Conservation (phyloP, 495 filamentous ascomycete genomes). For the Hypoxylon fragiforme region DNA sequence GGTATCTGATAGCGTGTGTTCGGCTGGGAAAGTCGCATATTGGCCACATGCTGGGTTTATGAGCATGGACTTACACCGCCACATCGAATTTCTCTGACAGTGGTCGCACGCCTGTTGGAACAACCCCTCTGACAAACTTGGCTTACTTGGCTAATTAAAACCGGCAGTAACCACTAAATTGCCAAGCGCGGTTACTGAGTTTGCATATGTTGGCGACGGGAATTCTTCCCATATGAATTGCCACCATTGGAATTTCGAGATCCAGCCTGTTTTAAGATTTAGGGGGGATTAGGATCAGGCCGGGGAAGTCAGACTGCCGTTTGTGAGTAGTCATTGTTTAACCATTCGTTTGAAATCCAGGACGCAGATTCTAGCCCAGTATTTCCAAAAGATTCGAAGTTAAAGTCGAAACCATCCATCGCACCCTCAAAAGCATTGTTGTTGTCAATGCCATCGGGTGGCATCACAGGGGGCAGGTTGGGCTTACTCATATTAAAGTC, state of each 20-base stretch:
- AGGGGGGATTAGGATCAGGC: neutral
- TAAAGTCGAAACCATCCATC: conserved; percentile 41
- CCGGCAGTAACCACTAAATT: conserved; percentile 9
- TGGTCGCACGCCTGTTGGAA: too few species aligned
- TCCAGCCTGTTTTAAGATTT: neutral
- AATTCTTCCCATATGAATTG: neutral
- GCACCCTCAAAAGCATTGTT: conserved; percentile 45
- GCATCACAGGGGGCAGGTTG: conserved; percentile 30
- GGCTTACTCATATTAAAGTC: conserved; percentile 31
- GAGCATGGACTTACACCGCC: too few species aligned
- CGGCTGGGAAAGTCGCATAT: too few species aligned
- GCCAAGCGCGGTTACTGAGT: conserved; percentile 6
- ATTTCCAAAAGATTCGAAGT: conserved; percentile 39
- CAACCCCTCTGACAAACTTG: too few species aligned
- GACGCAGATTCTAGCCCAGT: conserved; percentile 35
- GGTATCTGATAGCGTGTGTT: too few species aligned
- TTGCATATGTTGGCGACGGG: neutral
- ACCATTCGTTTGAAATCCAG: conserved; percentile 41
- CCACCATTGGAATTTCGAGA: neutral
- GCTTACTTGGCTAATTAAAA: conserved; percentile 21
- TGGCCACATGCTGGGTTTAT: too few species aligned
- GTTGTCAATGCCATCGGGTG: conserved; percentile 34
- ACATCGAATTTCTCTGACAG: too few species aligned
- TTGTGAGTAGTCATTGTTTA: conserved; percentile 35
- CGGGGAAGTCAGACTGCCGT: conserved; percentile 28